Percentiles rank a stretch among this genome's conserved stretches.
Conservation (phyloP, 2,329 filamentous ascomycete species). For the Ophiostoma quercus region DNA sequence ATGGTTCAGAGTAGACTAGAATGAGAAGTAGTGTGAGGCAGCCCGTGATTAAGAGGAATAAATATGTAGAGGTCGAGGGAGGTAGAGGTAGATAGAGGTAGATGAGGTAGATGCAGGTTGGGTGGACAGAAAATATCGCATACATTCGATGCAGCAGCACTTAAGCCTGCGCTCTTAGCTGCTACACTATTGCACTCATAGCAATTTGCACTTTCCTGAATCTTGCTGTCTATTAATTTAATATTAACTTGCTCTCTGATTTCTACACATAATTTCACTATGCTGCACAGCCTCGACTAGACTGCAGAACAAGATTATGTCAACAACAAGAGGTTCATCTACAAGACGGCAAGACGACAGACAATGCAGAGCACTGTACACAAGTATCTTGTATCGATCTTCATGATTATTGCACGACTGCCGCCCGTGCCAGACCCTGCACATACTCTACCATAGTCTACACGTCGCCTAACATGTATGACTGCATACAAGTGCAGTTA, state of each 20-base stretch:
- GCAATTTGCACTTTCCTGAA: neutral
- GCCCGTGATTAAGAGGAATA: neutral
- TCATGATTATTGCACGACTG: neutral
- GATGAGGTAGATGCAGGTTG: neutral
- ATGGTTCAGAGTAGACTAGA: no score
- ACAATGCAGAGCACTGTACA: neutral
- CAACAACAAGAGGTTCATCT: neutral
- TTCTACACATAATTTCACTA: neutral
- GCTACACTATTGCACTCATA: neutral
- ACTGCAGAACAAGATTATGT: neutral
- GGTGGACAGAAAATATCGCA: slow-evolving; percentile 7
- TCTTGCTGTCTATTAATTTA: neutral
- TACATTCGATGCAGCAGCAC: neutral
- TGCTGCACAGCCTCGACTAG: slow-evolving; percentile 10
- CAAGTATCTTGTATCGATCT: neutral
- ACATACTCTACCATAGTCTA: no score
- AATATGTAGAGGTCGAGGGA: neutral
- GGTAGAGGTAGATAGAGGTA: neutral
- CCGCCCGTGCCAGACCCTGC: neutral
- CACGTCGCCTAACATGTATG: neutral
- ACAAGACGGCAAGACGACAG: neutral
- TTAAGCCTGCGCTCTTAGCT: neutral
- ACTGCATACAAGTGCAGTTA: neutral
- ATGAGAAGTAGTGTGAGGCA: neutral
- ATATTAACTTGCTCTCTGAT: neutral